phyloP scores from a whole-genome alignment of 2,329 filamentous ascomycete species.

The Fusarium solani-melongenae region DNA sequence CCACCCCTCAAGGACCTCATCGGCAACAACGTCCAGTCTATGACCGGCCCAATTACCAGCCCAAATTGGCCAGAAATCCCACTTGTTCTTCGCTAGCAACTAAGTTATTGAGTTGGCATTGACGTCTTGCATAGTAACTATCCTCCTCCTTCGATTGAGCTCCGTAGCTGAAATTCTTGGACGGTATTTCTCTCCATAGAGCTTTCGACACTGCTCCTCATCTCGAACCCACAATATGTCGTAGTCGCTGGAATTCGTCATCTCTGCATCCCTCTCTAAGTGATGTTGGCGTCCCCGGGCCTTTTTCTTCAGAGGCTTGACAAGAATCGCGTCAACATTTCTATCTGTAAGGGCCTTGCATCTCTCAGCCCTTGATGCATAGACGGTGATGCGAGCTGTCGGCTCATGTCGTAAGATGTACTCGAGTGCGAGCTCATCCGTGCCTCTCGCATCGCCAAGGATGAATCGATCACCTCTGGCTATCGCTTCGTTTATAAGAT shows the following conservation, averaged over 20 bases:
- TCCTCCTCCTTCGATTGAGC: neutral
- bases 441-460: neutral
- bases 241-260: neutral
- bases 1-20: neutral
- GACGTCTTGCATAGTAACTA: neutral
- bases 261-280: neutral
- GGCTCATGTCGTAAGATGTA: neutral
- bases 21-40: conserved; percentile 7
- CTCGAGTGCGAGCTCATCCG: neutral
- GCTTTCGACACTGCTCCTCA: neutral
- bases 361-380: neutral
- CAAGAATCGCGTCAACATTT: neutral
- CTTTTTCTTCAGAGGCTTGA: neutral
- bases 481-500: neutral
- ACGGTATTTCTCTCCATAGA: neutral
- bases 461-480: neutral
- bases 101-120: neutral
- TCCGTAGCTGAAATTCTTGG: neutral
- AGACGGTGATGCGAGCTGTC: neutral
- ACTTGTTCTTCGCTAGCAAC: neutral
- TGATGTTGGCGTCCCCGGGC: neutral
- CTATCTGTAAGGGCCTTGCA: neutral
- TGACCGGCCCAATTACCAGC: conserved; percentile 10
- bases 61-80: conserved; percentile 8
- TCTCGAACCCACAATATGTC: neutral